A percentile compares a stretch with the other conserved stretches of the same genome.
Conservation (phyloP, 208 protist genomes). For the Crithidia fasciculata region DNA sequence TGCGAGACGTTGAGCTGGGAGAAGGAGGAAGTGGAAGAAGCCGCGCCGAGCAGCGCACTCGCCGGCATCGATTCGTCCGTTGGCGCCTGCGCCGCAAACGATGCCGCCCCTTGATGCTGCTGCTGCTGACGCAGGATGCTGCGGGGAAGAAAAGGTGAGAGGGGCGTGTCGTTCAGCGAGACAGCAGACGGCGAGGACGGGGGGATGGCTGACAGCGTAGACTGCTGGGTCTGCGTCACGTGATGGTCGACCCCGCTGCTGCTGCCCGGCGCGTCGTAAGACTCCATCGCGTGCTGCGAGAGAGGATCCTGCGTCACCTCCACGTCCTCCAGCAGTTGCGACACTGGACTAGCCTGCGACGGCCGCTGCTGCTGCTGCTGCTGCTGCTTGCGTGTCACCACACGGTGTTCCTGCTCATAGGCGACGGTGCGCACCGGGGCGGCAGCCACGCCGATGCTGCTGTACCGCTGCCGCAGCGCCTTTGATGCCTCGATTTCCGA, state of each 20-base stretch:
- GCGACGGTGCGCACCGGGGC: constrained; percentile 42
- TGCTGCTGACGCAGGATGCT: constrained; percentile 27
- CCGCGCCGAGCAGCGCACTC: constrained; percentile 10
- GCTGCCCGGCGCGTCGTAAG: not conserved
- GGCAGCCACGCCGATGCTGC: constrained; percentile 34
- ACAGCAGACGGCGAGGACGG: constrained; percentile 14
- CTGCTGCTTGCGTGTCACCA: constrained; percentile 19
- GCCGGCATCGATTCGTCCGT: not conserved
- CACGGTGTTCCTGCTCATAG: constrained; percentile 32
- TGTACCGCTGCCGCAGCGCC: constrained; percentile 42
- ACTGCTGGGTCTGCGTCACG: constrained; percentile 22
- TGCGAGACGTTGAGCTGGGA: constrained; percentile 3
- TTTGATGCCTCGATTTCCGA: constrained; percentile 53
- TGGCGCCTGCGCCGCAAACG: constrained; percentile 1
- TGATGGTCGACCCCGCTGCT: not conserved
- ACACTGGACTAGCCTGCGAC: constrained; percentile 1
- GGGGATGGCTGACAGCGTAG: not conserved
- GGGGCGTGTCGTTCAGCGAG: constrained; percentile 12
- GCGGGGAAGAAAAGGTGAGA: constrained; percentile 40
- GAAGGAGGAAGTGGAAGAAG: not conserved
- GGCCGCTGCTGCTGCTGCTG: constrained; percentile 3
- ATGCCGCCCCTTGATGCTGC: not conserved
- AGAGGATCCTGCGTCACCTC: constrained; percentile 15
- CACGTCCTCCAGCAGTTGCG: not conserved
- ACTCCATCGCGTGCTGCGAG: not conserved